These are phyloP conservation scores for Leptographium radiaticola DNA, from an alignment of 2,329 filamentous ascomycete genomes.

Conservation along the genomic window DNA sequence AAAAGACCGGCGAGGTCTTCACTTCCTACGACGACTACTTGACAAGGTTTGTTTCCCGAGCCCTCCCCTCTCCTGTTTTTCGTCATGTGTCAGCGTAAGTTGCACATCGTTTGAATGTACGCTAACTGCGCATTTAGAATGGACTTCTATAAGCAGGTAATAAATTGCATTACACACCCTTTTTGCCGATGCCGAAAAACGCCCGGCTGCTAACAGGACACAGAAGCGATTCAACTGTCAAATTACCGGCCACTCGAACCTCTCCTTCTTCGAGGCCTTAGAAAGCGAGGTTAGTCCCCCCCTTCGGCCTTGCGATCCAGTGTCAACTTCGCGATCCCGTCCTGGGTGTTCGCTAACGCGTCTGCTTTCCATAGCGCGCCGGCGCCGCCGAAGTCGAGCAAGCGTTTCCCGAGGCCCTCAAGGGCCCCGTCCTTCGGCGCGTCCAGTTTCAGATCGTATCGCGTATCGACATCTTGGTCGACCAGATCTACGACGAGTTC, in stretches of 20 bases:
- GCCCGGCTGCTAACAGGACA: conserved; percentile 6
- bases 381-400: conserved; percentile 83
- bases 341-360: neutral
- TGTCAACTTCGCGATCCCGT: neutral
- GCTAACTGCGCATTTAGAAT: conserved; percentile 42
- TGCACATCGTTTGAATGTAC: neutral
- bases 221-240: conserved; percentile 88
- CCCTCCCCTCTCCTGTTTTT: neutral
- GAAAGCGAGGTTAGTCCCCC: conserved; percentile 65
- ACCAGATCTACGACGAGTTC: conserved; percentile 62
- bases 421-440: conserved; percentile 77
- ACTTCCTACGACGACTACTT: conserved; percentile 79
- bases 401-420: conserved; percentile 80
- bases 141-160: conserved; percentile 85
- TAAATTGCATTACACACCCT: neutral
- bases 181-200: neutral
- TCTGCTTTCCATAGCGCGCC: conserved; percentile 38
- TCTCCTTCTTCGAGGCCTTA: conserved; percentile 86
- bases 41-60: conserved; percentile 40
- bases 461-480: conserved; percentile 70
- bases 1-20: conserved; percentile 83
- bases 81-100: neutral
- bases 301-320: conserved; percentile 1
- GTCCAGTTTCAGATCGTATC: conserved; percentile 86
- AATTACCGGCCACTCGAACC: conserved; percentile 81